phyloP scores from a whole-genome alignment of 1,284 basidiomycete genomes.

The Trichosporon asahii region DNA sequence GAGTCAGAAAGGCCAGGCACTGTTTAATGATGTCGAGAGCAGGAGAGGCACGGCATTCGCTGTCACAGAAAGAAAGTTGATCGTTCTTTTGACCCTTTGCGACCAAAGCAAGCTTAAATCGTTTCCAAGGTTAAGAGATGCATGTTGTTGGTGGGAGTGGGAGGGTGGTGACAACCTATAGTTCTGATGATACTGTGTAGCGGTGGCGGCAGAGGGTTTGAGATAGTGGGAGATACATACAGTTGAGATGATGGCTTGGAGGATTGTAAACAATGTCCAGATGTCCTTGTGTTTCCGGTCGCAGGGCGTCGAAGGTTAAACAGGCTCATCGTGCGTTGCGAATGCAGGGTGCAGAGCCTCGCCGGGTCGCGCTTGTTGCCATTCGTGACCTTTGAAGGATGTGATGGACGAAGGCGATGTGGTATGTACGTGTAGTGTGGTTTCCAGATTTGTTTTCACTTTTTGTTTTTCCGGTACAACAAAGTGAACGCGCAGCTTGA shows the following conservation, averaged over 20 bases:
- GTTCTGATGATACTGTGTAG: background rate
- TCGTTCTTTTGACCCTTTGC: background rate
- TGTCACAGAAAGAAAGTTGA: slow-evolving; percentile 1
- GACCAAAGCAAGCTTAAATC: background rate
- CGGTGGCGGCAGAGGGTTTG: background rate
- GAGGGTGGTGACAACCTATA: background rate
- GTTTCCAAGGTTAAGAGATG: background rate
- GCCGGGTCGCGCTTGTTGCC: background rate
- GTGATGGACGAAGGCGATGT: background rate
- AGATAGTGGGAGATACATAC: background rate
- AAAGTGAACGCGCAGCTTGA: background rate
- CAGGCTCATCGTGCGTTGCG: background rate
- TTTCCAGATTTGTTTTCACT: background rate
- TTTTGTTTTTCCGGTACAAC: background rate
- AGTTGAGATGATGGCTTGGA: background rate
- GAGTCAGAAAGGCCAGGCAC: background rate
- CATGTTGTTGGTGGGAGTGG: background rate
- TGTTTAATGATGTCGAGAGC: background rate
- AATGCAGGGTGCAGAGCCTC: background rate
- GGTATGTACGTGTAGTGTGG: background rate
- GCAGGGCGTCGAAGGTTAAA: background rate
- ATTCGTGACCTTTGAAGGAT: background rate
- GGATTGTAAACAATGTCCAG: background rate
- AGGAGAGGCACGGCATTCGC: background rate
- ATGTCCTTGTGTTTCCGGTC: background rate